A percentile compares a stretch with the other conserved stretches of the same genome.
Evolutionary conservation across 306 rosid genomes (phyloP).

Genomic region (Vigna mungo): DNA sequence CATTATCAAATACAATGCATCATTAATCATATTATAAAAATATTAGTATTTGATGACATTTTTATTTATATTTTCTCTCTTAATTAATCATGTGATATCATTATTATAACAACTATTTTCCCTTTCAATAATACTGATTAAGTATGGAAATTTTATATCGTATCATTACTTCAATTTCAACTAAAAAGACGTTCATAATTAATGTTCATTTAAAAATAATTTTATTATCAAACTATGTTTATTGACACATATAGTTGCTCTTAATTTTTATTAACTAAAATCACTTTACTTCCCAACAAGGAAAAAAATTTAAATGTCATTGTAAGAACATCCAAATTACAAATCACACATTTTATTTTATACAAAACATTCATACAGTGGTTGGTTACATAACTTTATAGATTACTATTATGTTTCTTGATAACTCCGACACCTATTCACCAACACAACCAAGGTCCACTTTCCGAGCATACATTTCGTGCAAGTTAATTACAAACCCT

Average conservation of each 20-base stretch:
- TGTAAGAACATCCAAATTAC: not conserved
- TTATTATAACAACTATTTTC: too few species aligned
- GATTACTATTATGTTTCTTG: not conserved
- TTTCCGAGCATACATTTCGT: slow-evolving; percentile 1
- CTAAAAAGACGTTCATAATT: too few species aligned
- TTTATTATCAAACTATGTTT: too few species aligned
- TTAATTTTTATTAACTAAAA: not conserved
- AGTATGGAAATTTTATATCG: too few species aligned
- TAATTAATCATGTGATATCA: too few species aligned
- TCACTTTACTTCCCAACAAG: not conserved
- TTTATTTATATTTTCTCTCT: too few species aligned
- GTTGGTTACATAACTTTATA: not conserved
- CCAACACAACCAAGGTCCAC: not conserved
- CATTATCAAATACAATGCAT: too few species aligned
- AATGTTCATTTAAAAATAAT: too few species aligned
- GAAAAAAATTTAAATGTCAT: not conserved
- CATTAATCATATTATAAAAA: too few species aligned
- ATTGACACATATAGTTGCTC: not conserved
- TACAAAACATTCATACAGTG: not conserved
- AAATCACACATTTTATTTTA: not conserved
- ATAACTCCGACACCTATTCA: not conserved
- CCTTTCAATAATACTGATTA: too few species aligned
- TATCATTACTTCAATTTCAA: too few species aligned
- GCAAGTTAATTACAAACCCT: slow-evolving; percentile 10
- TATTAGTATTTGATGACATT: too few species aligned